phyloP scores from a whole-genome alignment of 331 rosid genomes.

The Rhamnella rubrinervis region DNA sequence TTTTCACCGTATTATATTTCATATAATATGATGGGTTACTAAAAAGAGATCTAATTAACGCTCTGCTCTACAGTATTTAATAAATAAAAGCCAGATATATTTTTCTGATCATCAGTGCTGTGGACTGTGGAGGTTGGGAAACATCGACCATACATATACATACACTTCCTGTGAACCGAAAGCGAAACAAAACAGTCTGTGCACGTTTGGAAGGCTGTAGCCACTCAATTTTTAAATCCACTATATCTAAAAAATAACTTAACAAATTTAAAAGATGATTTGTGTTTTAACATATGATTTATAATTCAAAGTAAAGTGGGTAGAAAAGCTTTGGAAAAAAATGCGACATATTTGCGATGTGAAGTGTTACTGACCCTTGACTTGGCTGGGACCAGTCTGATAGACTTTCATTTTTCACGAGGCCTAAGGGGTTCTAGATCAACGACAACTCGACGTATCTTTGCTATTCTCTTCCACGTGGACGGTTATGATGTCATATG shows the following conservation, averaged over 20 bases:
- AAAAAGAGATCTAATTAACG: too few relatives aligned
- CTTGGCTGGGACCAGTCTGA: background rate
- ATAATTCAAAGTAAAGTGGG: background rate
- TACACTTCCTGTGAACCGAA: conserved; percentile 2
- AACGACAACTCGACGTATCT: background rate
- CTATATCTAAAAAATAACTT: background rate
- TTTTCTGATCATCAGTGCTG: background rate
- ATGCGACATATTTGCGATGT: too few relatives aligned
- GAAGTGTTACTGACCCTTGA: background rate
- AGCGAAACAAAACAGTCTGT: conserved; percentile 8
- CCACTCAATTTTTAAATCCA: background rate
- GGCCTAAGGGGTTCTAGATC: background rate
- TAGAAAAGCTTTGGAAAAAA: too few relatives aligned
- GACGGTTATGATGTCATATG: background rate
- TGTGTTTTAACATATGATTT: too few relatives aligned
- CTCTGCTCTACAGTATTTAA: too few relatives aligned
- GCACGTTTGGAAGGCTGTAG: background rate
- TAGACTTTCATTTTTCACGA: too few relatives aligned
- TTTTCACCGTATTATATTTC: too few relatives aligned
- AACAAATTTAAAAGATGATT: too few relatives aligned
- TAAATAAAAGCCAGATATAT: too few relatives aligned
- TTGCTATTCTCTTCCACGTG: background rate
- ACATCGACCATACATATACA: background rate
- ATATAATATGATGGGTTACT: too few relatives aligned
- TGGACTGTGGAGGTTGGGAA: background rate